Evolutionary conservation across 2,329 filamentous ascomycete genomes (phyloP), one percentile per base, ranked within the genome.

Genomic region (Purpureocillium lavendulum): DNA sequence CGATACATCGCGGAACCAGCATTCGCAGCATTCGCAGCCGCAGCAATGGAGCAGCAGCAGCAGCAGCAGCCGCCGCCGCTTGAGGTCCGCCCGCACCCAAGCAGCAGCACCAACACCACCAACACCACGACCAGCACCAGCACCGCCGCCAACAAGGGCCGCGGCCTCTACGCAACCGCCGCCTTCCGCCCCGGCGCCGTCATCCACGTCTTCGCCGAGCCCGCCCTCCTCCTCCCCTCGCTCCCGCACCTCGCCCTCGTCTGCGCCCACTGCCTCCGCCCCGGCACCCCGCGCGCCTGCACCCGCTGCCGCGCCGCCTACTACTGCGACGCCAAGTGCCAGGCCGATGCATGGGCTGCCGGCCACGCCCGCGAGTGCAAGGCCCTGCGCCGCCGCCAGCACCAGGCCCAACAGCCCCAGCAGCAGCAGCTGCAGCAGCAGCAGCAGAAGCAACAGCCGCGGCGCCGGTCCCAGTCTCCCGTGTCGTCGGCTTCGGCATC

Each of bases 341-440:
- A 82, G 57, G 59, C 60, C 17, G 59, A 65, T 2, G 68, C 73
- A 51, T 81, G 77, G 76, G 55, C 55, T 7, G 52, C 55, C 2
- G 60, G 65, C 31, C 77, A 82, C 58, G 64, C 66, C 48, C 57
- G 57, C 34, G 77, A 82, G 59, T 82, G 77, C 61, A 64, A 60
- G 35, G 62, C 70, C 15, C 59, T 68, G 15, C 54, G 52, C 34
- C 52, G 54, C 33, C 51, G 58, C 7, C 49, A 39, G 10, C 21
- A 26, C 5, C 21, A 26, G 21, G 6, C 5, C 5, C 21, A 26
- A 26, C 21, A 26, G 21, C 21, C 21, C 6, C 6, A 26, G 21
- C 21, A 26, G 21, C 10, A 26, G 21, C 21, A 26, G 21, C 21
- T n/a, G n/a, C 21, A 26, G 21, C 21, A 26, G 21, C 21, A 26